Evolutionary conservation across 2,329 filamentous ascomycete genomes (phyloP), one percentile per base, ranked within the genome.

Genomic region (Colletotrichum theobromicola): DNA sequence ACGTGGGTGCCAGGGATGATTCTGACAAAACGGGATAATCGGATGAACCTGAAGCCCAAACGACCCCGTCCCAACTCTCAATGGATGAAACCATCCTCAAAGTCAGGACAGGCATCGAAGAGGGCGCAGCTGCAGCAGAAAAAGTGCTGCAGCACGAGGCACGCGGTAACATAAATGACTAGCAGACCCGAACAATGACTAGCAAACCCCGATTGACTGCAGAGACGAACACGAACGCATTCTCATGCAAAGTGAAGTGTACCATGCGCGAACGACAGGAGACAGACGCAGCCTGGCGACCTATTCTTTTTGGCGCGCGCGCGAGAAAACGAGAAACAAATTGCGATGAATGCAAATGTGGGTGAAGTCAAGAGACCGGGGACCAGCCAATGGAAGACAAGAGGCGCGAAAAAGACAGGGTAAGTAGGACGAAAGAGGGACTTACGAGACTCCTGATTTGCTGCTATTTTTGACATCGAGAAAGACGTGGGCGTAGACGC

Each of bases 361-460:
- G 61, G 46, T 34, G 30, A 64, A 64, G 28, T 16, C 9, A 60
- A 42, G 24, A 64, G 18, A 46, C 42, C 15, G 42, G 42, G 46
- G 34, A n/a, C n/a, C 28, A 28, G 28, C 57, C 57, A 69, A 69
- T 60, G 57, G 57, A 35, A 53, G 60, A 50, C 34, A 4, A 4
- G 34, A 42, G 32, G 24, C 58, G 32, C 28, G 42, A 69, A 60
- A 28, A 60, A 55, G 32, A 35, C 42, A 68, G 24, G 34, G 32
- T 50, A 5, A 46, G 70, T 37, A 60, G 35, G 70, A 50, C 62
- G 34, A 34, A 34, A 69, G 34, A 55, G 67, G 16, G 72, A 75
- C 78, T 80, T 72, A 79, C 79, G 75, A 76, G 32, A 77, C 77
- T n/a, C 69, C 73, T 66, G 78, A 76, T 76, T 76, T 77, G 62